These are phyloP conservation scores for Alternaria panax DNA, from an alignment of 2,329 filamentous ascomycete species.

Conservation along the genomic window DNA sequence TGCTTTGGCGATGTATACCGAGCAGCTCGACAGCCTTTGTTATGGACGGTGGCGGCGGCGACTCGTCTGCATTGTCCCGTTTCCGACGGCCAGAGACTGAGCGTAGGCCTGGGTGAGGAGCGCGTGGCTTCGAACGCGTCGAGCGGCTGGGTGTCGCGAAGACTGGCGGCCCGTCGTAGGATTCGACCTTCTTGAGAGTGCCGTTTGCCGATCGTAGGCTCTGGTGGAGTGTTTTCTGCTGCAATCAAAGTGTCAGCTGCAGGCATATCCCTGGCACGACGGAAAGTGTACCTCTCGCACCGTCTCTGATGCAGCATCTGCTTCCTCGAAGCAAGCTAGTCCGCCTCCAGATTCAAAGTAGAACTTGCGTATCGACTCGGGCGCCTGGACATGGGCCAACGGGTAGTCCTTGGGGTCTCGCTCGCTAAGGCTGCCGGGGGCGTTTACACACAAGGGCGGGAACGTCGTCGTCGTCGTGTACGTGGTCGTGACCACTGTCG, in stretches of 20 bases:
- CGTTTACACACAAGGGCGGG: slow-evolving; percentile 80
- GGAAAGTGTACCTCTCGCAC: slow-evolving; percentile 60
- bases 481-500: slow-evolving; percentile 82
- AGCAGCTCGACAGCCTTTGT: slow-evolving; percentile 61
- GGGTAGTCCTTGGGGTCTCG: slow-evolving; percentile 92
- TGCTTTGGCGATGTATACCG: slow-evolving; percentile 58
- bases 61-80: slow-evolving; percentile 48
- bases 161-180: slow-evolving; percentile 51
- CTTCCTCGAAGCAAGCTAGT: slow-evolving; percentile 68
- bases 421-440: slow-evolving; percentile 72
- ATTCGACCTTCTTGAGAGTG: slow-evolving; percentile 50
- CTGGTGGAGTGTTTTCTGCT: slow-evolving; percentile 56
- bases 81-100: slow-evolving; percentile 51
- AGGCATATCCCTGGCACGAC: slow-evolving; percentile 23
- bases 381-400: slow-evolving; percentile 81
- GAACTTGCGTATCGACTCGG: slow-evolving; percentile 77
- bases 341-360: slow-evolving; percentile 73
- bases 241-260: slow-evolving; percentile 28
- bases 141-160: slow-evolving; percentile 52
- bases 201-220: slow-evolving; percentile 57
- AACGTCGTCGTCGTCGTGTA: slow-evolving; percentile 85
- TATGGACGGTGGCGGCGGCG: slow-evolving; percentile 62
- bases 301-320: slow-evolving; percentile 63
- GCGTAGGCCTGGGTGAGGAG: slow-evolving; percentile 29
- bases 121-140: slow-evolving; percentile 37